A percentile compares a stretch with the other conserved stretches of the same genome.
These are phyloP conservation scores for Astraeus odoratus DNA, from an alignment of 768 basidiomycete species.

Conservation along the genomic window DNA sequence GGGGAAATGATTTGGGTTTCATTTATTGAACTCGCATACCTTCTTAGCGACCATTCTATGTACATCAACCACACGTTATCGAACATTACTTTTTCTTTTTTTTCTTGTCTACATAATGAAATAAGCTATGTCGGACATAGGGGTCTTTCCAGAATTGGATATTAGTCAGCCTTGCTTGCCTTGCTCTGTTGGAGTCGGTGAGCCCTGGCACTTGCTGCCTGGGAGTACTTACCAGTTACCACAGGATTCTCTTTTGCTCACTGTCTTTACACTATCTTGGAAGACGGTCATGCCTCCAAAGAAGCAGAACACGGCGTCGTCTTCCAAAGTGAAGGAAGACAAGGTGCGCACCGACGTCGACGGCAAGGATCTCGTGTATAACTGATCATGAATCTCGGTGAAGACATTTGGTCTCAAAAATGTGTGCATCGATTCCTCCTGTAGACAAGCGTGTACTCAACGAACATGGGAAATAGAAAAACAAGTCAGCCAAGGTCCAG, in stretches of 20 bases:
- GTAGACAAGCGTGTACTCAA: conserved; percentile 5
- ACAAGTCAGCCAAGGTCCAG: conserved; percentile 91
- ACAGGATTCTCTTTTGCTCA: neutral
- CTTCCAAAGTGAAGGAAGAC: conserved; percentile 74
- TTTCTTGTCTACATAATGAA: neutral
- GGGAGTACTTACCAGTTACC: no score
- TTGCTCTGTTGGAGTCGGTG: no score
- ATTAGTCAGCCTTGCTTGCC: no score
- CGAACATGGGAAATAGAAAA: conserved; percentile 55
- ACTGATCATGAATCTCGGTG: conserved; percentile 21
- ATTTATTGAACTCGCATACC: neutral
- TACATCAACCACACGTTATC: neutral
- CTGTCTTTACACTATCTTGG: conserved; percentile 2
- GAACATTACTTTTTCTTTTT: neutral
- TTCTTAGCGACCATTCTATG: neutral
- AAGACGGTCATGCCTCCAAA: conserved; percentile 66
- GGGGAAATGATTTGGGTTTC: neutral
- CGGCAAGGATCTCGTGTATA: conserved; percentile 12
- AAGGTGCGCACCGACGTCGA: conserved; percentile 45
- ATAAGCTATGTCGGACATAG: neutral
- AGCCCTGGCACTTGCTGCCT: no score
- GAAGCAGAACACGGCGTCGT: conserved; percentile 49
- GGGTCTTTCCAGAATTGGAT: no score
- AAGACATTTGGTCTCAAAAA: conserved; percentile 90
- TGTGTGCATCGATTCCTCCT: conserved; percentile 36